Evolutionary conservation across 257 asterid species (phyloP), one percentile per base, ranked within the genome.

Genomic region (Jacaranda mimosifolia): DNA sequence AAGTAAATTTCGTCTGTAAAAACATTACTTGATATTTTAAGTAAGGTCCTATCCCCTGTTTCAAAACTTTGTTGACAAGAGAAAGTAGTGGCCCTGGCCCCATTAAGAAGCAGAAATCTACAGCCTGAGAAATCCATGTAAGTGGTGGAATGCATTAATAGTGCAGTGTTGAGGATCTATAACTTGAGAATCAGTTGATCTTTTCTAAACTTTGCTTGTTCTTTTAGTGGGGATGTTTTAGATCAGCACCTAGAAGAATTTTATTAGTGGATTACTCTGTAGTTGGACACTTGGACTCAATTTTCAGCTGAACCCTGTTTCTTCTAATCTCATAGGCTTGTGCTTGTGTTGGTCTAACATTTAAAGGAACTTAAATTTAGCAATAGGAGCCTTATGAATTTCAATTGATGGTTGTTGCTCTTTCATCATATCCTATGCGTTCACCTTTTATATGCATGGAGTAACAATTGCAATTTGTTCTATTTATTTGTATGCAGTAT

Each of bases 401-500:
- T 15, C 55, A 40, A 9, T 42, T 68, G 72, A 77, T 68, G 60
- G n/a, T 74, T 74, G 42, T 39, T 65, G 46, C 46, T 42, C 7
- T 3, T 42, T 42, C 46, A 5, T 42, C 9, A 42, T 42, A 42
- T 42, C 46, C 46, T 1, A 5, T 6, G 46, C 9, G 46, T 9
- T 42, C 9, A 42, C 46, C 46, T 42, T 42, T 42, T 26, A 6
- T 42, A 42, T 42, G 46, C 46, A 42, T 42, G 46, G 46, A 42
- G 9, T 42, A 42, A 42, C 46, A 42, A 42, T 4, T 48, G 3
- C 53, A 48, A 9, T 48, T 48, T 48, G 36, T 46, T 35, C 21
- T 68, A 0, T 36, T 58, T 51, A 17, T 73, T 48, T 26, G 43
- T 52, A 11, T 74, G 84, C 89, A 89, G 91, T 63, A 83, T 90